Conservation (phyloP, 1,284 basidiomycete genomes). For the Pseudozyma hubeiensis region DNA sequence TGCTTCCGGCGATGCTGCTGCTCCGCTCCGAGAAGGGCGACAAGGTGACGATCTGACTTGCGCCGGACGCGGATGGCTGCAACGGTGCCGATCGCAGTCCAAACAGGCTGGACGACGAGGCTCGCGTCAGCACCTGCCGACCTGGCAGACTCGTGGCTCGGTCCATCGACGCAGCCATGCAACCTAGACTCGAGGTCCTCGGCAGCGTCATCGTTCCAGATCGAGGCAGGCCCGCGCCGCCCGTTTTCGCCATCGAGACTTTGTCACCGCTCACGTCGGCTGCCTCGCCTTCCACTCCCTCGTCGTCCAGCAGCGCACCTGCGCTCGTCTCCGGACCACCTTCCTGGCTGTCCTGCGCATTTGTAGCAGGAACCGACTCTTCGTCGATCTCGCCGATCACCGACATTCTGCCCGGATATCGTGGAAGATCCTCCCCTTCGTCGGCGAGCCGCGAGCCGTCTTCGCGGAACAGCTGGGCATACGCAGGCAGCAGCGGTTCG, state of each 20-base stretch:
- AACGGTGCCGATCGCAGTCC: slow-evolving; percentile 17
- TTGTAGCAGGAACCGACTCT: not conserved
- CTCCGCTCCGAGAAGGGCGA: slow-evolving; percentile 5
- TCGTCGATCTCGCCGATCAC: slow-evolving; percentile 50
- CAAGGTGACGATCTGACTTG: slow-evolving; percentile 8
- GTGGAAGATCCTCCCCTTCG: slow-evolving; percentile 66
- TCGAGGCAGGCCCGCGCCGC: not conserved
- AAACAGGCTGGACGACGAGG: slow-evolving; percentile 12
- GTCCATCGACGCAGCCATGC: slow-evolving; percentile 29
- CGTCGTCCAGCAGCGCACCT: not conserved
- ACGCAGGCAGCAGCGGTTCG: slow-evolving; percentile 62
- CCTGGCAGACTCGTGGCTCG: slow-evolving; percentile 43
- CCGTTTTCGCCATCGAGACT: not conserved
- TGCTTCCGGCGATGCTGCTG: not conserved
- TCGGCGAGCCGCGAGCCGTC: slow-evolving; percentile 67
- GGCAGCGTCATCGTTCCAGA: slow-evolving; percentile 1
- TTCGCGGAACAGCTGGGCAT: slow-evolving; percentile 67
- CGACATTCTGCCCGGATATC: slow-evolving; percentile 60
- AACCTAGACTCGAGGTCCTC: slow-evolving; percentile 13
- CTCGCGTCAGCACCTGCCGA: slow-evolving; percentile 19
- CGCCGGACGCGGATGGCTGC: slow-evolving; percentile 8
- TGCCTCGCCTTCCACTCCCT: not conserved
- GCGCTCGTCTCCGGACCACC: not conserved
- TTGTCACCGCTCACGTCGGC: not conserved
- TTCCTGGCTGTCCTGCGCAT: not conserved